Percentiles rank a stretch among this genome's conserved stretches.
phyloP scores from a whole-genome alignment of 108 stramenopile species.

The Cyclostephanos tholiformis region DNA sequence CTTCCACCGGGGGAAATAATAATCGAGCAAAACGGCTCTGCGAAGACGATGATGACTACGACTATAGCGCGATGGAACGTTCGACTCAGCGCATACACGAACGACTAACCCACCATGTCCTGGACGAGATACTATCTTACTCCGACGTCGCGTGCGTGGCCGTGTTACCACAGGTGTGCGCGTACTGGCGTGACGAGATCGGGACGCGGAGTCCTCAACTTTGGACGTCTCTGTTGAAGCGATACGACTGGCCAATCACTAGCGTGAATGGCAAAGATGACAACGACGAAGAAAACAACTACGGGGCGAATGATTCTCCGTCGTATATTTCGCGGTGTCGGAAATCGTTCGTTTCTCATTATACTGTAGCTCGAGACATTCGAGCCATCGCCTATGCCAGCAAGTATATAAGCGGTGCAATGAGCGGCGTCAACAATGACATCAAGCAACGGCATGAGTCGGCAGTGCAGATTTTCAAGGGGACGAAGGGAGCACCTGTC shows the following conservation, averaged over 20 bases:
- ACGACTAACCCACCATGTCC: conserved; percentile 36
- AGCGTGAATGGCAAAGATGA: not conserved
- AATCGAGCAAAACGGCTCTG: not conserved
- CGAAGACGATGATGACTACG: not conserved
- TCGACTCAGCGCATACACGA: conserved; percentile 24
- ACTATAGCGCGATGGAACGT: not conserved
- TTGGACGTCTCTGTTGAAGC: conserved; percentile 35
- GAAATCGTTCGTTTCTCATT: conserved; percentile 40
- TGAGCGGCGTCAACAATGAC: not conserved
- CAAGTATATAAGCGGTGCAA: conserved; percentile 7
- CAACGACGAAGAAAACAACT: not conserved
- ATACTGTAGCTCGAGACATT: conserved; percentile 32
- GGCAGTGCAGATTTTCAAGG: conserved; percentile 39
- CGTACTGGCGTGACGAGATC: conserved; percentile 34
- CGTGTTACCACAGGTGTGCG: conserved; percentile 38
- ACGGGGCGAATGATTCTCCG: not conserved
- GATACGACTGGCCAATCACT: conserved; percentile 26
- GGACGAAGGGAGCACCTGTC: conserved; percentile 25
- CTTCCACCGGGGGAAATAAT: not conserved
- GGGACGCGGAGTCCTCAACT: conserved; percentile 39
- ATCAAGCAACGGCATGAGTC: conserved; percentile 22
- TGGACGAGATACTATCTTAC: conserved; percentile 42
- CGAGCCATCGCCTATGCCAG: conserved; percentile 28
- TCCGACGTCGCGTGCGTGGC: conserved; percentile 25
- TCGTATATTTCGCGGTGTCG: not conserved